These are phyloP conservation scores for Nemania sp. DNA, from an alignment of 2,329 filamentous ascomycete species.

Conservation along the genomic window DNA sequence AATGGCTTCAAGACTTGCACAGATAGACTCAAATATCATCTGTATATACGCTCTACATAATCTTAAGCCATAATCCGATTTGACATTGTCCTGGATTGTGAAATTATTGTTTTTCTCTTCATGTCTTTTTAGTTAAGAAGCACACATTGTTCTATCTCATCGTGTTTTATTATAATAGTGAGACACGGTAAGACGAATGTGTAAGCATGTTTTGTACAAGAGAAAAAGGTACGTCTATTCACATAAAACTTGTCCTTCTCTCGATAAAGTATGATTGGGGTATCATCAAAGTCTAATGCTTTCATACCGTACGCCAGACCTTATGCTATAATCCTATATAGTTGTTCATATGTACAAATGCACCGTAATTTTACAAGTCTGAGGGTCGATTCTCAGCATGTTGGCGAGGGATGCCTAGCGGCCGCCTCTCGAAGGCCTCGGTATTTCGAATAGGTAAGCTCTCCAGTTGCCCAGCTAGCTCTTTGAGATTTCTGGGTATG, in stretches of 20 bases:
- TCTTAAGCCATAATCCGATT: neutral
- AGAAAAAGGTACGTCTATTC: neutral
- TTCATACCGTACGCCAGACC: neutral
- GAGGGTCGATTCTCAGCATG: neutral
- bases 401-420: neutral
- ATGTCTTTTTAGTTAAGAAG: too few relatives aligned
- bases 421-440: neutral
- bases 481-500: constrained; percentile 16
- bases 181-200: neutral
- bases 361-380: constrained; percentile 11
- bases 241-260: neutral
- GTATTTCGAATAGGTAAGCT: neutral
- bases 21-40: neutral
- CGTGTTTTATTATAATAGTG: too few relatives aligned
- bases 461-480: constrained; percentile 5
- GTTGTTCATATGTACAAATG: constrained; percentile 7
- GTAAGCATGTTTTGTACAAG: neutral
- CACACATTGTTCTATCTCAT: too few relatives aligned
- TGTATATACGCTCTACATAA: neutral
- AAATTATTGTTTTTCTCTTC: too few relatives aligned
- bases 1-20: neutral
- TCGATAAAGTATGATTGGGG: constrained; percentile 17
- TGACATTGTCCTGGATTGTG: too few relatives aligned
- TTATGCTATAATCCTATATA: constrained; percentile 26
- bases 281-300: constrained; percentile 26